These are phyloP conservation scores for Ministeria vibrans DNA, from an alignment of 78 protist species.

Conservation along the genomic window DNA sequence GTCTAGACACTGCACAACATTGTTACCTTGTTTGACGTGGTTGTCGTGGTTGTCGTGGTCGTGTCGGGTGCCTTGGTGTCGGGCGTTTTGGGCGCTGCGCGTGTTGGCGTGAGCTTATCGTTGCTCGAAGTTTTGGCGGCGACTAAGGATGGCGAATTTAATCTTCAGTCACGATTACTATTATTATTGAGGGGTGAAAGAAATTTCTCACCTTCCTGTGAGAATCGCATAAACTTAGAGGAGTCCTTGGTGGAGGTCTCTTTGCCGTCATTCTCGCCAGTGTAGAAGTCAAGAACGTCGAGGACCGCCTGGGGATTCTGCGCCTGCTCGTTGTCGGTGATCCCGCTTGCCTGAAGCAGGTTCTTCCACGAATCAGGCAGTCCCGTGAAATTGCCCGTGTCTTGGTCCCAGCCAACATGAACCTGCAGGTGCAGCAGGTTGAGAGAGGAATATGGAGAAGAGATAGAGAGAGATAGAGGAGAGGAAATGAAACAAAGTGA, in stretches of 20 bases:
- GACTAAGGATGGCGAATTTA: no score
- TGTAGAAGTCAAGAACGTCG: conserved; percentile 20
- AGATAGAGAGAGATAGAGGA: no score
- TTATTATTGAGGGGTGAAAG: no score
- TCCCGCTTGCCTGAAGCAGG: conserved; percentile 23
- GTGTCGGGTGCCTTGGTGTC: background rate
- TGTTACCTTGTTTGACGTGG: background rate
- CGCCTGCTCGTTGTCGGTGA: conserved; percentile 17
- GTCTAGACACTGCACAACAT: no score
- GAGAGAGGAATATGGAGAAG: background rate
- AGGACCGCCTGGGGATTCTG: conserved; percentile 33
- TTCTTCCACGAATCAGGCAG: conserved; percentile 38
- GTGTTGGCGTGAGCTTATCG: background rate
- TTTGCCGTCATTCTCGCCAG: conserved; percentile 3
- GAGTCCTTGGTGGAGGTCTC: background rate
- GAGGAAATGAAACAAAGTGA: no score
- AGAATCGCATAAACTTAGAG: background rate
- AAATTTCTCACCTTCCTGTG: no score
- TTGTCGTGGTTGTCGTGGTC: background rate
- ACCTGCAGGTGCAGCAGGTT: conserved; percentile 12
- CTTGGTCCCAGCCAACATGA: conserved; percentile 24
- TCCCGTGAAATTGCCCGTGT: conserved; percentile 33
- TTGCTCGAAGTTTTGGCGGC: background rate
- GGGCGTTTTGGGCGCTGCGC: background rate
- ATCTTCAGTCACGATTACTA: no score